These are phyloP conservation scores for Aureobasidium sp. DNA, from an alignment of 2,329 filamentous ascomycete species.

Conservation along the genomic window DNA sequence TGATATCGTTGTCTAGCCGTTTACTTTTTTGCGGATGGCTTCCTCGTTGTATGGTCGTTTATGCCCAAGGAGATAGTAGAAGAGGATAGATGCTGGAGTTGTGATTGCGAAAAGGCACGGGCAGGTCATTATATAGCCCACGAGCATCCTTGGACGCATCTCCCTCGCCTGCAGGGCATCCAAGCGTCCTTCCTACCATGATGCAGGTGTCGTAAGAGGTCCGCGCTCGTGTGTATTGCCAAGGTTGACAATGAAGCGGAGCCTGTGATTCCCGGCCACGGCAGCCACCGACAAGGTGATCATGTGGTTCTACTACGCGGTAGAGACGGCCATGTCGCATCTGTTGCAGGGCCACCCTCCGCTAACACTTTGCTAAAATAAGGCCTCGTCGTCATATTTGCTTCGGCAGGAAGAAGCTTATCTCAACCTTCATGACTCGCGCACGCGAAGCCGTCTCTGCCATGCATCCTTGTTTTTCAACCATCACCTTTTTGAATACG, in stretches of 20 bases:
- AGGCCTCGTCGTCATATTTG: constrained; percentile 9
- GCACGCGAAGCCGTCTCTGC: neutral
- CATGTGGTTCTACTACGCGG: neutral
- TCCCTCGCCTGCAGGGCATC: neutral
- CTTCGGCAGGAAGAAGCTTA: constrained; percentile 6
- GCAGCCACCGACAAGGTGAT: neutral
- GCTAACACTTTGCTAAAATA: constrained; percentile 6
- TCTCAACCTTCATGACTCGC: constrained; percentile 2
- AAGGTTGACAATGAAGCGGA: neutral
- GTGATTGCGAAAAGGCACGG: neutral
- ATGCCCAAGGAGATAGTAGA: too few relatives aligned
- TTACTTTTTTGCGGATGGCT: too few relatives aligned
- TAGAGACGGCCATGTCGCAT: neutral
- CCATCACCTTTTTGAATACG: neutral
- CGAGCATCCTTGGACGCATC: neutral
- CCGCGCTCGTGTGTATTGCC: neutral
- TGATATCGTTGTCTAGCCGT: constrained; percentile 4
- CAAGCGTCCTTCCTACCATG: neutral
- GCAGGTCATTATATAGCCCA: neutral
- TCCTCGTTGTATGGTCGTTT: too few relatives aligned
- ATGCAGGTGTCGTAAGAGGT: neutral
- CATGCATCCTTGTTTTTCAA: neutral
- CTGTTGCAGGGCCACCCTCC: constrained; percentile 2
- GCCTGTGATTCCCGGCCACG: constrained; percentile 6
- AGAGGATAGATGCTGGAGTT: neutral